Base-by-base conservation (phyloP, 768 basidiomycete genomes). In the Serendipita vermifera region DNA sequence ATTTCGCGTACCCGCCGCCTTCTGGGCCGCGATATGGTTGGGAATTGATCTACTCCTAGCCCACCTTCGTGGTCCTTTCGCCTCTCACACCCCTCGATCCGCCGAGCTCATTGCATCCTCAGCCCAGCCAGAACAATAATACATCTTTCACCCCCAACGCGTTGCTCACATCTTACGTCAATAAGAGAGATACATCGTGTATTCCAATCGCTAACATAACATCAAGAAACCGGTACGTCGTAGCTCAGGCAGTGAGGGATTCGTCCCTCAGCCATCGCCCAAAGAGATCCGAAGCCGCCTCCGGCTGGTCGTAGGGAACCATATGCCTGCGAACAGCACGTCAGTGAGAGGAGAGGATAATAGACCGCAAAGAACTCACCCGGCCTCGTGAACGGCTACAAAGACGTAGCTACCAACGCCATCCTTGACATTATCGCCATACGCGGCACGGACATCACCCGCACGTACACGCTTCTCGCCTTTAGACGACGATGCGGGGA, bases 291-390 rank as follows among this genome's bases (percentile, higher is more conserved):
- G 90, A 70, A 40, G 90, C 80, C 36, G 82, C 91, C 63, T 87
- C 85, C 1, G 91, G 85, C 64, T 93, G 89, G 68, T 97, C 89
- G 64, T 76, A 82, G 3, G 91, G 90, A 5, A 88, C 88, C 89
- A 91, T 86, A 66, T 90, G 87, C 33, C 87, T 87, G 62, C 4
- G 58, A 59, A 59, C 40, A 55, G 43, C 36, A 56, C 51, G n/a
- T 27, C 55, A 57, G 54, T 35, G 54, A 27, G 5, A 29, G 33
- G 24, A 36, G 31, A 53, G 38, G 1, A 24, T 20, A 15, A 2
- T 26, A 33, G 38, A 36, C 20, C 22, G n/a, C 15, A 33, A 17
- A 13, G 38, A 57, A 27, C 82, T 61, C 68, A 91, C 77, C 92
- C 92, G 27, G 91, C 87, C 62, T 86, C 82, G 62, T 78, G 71